Conservation (phyloP, 495 filamentous ascomycete species). For the Staphylotrichum longicolle region DNA sequence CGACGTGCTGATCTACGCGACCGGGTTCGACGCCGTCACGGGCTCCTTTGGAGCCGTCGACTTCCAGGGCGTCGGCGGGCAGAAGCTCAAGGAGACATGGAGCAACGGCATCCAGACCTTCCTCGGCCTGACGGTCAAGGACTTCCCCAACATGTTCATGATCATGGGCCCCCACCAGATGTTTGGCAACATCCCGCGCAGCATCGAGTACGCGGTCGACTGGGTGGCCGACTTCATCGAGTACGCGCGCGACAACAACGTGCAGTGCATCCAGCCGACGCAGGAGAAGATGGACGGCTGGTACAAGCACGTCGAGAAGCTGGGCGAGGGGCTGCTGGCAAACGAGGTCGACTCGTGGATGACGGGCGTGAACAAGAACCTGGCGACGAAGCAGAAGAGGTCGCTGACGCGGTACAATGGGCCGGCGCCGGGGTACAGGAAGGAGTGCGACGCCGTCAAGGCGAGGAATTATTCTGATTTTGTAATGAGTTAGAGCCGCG, state of each 20-base stretch:
- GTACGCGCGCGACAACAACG: slow-evolving; percentile 40
- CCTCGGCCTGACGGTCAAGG: slow-evolving; percentile 48
- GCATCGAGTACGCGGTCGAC: slow-evolving; percentile 49
- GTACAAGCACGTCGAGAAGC: slow-evolving; percentile 38
- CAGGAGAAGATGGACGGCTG: slow-evolving; percentile 48
- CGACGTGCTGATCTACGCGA: slow-evolving; percentile 55
- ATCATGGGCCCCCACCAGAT: slow-evolving; percentile 49
- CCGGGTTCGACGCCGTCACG: slow-evolving; percentile 55
- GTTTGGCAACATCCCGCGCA: slow-evolving; percentile 49
- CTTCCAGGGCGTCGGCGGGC: slow-evolving; percentile 44
- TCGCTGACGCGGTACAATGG: slow-evolving; percentile 38
- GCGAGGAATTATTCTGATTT: slow-evolving; percentile 26
- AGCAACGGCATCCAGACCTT: slow-evolving; percentile 43
- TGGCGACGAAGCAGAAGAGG: slow-evolving; percentile 37
- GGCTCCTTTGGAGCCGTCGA: slow-evolving; percentile 52
- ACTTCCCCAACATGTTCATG: slow-evolving; percentile 57
- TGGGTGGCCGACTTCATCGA: slow-evolving; percentile 52
- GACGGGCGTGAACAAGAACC: slow-evolving; percentile 42
- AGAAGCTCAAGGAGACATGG: slow-evolving; percentile 50
- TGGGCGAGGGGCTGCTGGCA: slow-evolving; percentile 33
- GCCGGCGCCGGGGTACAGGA: slow-evolving; percentile 26
- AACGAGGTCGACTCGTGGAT: slow-evolving; percentile 45
- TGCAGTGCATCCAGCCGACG: slow-evolving; percentile 46
- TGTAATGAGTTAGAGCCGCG: slow-evolving; percentile 9
- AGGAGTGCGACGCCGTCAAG: slow-evolving; percentile 25